Percentiles rank a stretch among this genome's conserved stretches.
Conservation (phyloP, 225 moss, liverwort and hornwort genomes). For the Anthoceros angustus region DNA sequence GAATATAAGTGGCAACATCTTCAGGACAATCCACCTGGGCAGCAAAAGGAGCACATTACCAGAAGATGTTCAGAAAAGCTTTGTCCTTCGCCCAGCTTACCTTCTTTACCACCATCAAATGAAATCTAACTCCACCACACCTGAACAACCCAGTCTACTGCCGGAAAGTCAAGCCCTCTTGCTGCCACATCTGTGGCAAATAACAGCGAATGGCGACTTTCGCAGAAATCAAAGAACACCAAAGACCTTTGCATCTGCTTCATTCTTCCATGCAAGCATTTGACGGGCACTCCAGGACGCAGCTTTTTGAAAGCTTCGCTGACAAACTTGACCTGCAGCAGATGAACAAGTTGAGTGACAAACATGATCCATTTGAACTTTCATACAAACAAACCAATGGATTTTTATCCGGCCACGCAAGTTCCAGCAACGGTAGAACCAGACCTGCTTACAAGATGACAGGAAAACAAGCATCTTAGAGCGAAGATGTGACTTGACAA, state of each 20-base stretch:
- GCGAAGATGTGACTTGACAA: constrained; percentile 79
- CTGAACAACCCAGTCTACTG: constrained; percentile 98
- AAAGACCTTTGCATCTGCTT: constrained; percentile 76
- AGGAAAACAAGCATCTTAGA: constrained; percentile 77
- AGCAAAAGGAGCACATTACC: not conserved
- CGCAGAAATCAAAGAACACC: constrained; percentile 65
- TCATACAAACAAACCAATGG: not conserved
- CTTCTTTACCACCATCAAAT: not conserved
- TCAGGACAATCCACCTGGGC: constrained; percentile 84
- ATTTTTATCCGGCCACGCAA: not conserved
- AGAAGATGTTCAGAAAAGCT: not conserved
- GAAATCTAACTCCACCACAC: constrained; percentile 12
- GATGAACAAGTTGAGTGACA: not conserved
- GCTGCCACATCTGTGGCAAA: constrained; percentile 98
- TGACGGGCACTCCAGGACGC: constrained; percentile 76
- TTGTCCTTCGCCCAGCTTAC: not conserved
- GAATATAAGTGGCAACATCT: constrained; percentile 91
- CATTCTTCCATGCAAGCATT: constrained; percentile 90
- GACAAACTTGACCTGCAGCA: constrained; percentile 71
- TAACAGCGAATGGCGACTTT: constrained; percentile 63
- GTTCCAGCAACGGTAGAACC: not conserved
- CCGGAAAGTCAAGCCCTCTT: constrained; percentile 90
- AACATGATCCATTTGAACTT: not conserved
- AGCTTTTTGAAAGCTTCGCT: constrained; percentile 68
- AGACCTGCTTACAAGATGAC: constrained; percentile 92